Conservation (phyloP, 176 grass and related monocot genomes). For the Zoysia japonica region DNA sequence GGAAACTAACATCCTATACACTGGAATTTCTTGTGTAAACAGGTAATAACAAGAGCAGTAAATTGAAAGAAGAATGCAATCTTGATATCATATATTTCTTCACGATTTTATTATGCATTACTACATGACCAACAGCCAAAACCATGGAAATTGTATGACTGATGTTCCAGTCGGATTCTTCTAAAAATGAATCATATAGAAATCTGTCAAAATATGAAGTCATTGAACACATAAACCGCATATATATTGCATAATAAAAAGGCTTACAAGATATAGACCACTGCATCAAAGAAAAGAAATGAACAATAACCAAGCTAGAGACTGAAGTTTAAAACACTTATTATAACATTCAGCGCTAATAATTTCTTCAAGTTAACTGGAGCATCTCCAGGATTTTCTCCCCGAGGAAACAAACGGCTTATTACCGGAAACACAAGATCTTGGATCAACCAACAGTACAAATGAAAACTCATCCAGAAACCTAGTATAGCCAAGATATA, state of each 20-base stretch:
- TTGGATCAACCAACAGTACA: slow-evolving; percentile 32
- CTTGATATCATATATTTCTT: neutral
- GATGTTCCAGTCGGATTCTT: neutral
- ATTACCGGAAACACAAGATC: slow-evolving; percentile 47
- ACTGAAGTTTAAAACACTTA: slow-evolving; percentile 20
- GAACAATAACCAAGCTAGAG: neutral
- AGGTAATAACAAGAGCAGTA: neutral
- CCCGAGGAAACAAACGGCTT: slow-evolving; percentile 38
- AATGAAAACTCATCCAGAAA: neutral
- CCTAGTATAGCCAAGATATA: neutral
- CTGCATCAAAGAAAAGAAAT: neutral
- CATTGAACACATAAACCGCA: neutral
- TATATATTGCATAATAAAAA: neutral
- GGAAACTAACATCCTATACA: neutral
- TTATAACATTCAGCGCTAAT: slow-evolving; percentile 22
- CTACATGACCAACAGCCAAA: neutral
- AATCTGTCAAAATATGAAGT: neutral
- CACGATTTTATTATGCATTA: neutral
- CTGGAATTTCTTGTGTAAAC: neutral
- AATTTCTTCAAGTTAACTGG: slow-evolving; percentile 27
- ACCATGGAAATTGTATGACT: neutral
- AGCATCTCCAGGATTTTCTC: slow-evolving; percentile 35
- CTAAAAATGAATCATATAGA: neutral
- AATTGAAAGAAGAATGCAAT: neutral
- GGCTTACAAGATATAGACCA: neutral